phyloP scores from a whole-genome alignment of 1,139 yeast genomes.

The Hyphopichia wangnamkhiaoensis region DNA sequence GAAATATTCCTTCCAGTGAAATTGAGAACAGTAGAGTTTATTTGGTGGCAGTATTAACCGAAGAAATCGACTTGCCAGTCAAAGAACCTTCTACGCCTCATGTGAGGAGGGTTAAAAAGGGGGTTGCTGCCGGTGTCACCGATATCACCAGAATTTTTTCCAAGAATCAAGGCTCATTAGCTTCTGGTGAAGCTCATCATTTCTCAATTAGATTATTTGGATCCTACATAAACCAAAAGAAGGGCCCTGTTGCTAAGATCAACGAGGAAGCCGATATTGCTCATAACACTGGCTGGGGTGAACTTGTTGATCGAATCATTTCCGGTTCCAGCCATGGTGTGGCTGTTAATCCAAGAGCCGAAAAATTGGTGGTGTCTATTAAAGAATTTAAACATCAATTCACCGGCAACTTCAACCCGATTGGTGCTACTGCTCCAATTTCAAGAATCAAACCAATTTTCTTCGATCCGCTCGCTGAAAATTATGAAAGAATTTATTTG shows the following conservation, averaged over 20 bases:
- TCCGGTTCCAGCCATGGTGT: slow-evolving; percentile 77
- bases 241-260: slow-evolving; percentile 14
- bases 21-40: slow-evolving; percentile 63
- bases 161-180: slow-evolving; percentile 58
- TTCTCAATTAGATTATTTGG: slow-evolving; percentile 74
- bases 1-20: slow-evolving; percentile 74
- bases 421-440: slow-evolving; percentile 48
- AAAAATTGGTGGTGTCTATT: slow-evolving; percentile 65
- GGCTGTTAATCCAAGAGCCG: slow-evolving; percentile 82
- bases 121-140: slow-evolving; percentile 87
- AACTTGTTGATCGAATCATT: slow-evolving; percentile 74
- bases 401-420: slow-evolving; percentile 37
- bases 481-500: slow-evolving; percentile 62
- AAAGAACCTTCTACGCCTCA: slow-evolving; percentile 25
- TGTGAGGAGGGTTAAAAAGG: slow-evolving; percentile 62
- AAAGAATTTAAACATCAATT: slow-evolving; percentile 72
- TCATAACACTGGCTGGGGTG: slow-evolving; percentile 86
- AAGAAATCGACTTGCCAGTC: slow-evolving; percentile 46
- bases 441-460: slow-evolving; percentile 62
- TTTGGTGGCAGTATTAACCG: slow-evolving; percentile 68
- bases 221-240: slow-evolving; percentile 53
- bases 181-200: slow-evolving; percentile 66
- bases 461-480: slow-evolving; percentile 63
- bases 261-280: slow-evolving; percentile 22
- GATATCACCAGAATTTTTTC: slow-evolving; percentile 82